phyloP scores from a whole-genome alignment of 306 rosid genomes.

The Fragaria nilgerrensis region DNA sequence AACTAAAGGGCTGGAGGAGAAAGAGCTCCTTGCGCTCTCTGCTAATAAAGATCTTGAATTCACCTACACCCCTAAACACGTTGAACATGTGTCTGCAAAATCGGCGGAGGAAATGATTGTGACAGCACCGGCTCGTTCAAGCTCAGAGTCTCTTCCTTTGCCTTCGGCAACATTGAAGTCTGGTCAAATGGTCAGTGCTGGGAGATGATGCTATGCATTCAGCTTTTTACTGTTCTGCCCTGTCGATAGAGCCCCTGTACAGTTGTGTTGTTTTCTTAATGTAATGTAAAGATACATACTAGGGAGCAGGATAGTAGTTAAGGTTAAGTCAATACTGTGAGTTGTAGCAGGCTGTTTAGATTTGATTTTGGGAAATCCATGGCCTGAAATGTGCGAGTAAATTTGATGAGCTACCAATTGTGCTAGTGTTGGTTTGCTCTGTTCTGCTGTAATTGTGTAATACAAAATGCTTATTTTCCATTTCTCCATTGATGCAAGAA shows the following conservation, averaged over 20 bases:
- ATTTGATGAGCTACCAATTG: not conserved
- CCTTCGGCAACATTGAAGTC: constrained; percentile 27
- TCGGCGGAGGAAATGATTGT: constrained; percentile 25
- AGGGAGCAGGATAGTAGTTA: constrained; percentile 11
- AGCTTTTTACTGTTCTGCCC: constrained; percentile 12
- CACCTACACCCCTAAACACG: constrained; percentile 57
- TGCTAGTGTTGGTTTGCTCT: not conserved
- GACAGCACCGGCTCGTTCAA: constrained; percentile 16
- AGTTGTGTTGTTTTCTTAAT: constrained; percentile 24
- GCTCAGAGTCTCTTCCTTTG: constrained; percentile 28
- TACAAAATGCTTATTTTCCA: not conserved
- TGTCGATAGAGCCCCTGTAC: constrained; percentile 32
- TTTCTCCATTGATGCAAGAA: not conserved
- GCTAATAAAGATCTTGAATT: constrained; percentile 67
- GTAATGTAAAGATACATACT: constrained; percentile 12
- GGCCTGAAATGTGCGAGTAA: not conserved
- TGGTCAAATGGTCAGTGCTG: constrained; percentile 37
- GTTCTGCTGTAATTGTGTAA: not conserved
- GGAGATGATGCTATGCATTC: constrained; percentile 38
- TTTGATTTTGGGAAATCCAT: constrained; percentile 1
- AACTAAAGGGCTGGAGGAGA: constrained; percentile 86
- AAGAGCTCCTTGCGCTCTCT: constrained; percentile 78
- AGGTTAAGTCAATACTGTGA: constrained; percentile 21
- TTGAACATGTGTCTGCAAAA: constrained; percentile 27
- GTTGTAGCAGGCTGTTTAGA: not conserved